Conservation (phyloP, 2,329 filamentous ascomycete genomes). For the Orbilia javanica region DNA sequence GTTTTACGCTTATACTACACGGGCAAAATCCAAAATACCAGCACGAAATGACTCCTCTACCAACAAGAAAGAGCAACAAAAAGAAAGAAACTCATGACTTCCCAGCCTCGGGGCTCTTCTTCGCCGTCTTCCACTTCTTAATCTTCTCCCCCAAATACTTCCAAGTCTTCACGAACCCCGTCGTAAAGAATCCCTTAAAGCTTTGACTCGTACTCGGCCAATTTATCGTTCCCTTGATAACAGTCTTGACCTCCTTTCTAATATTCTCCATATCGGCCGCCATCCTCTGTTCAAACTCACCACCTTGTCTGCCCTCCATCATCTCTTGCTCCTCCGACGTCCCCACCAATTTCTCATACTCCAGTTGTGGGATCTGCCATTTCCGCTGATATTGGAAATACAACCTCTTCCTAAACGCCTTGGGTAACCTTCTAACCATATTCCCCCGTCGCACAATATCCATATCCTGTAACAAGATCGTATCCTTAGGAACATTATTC, state of each 20-base stretch:
- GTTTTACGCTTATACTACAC: constrained; percentile 13
- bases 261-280: constrained; percentile 78
- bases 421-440: constrained; percentile 92
- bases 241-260: constrained; percentile 76
- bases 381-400: constrained; percentile 97
- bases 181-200: constrained; percentile 84
- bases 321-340: constrained; percentile 77
- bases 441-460: constrained; percentile 89
- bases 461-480: constrained; percentile 87
- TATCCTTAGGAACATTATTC: constrained; percentile 68
- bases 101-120: constrained; percentile 46
- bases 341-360: constrained; percentile 87
- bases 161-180: constrained; percentile 77
- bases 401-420: constrained; percentile 85
- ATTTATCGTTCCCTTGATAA: constrained; percentile 87
- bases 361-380: constrained; percentile 83
- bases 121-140: constrained; percentile 70
- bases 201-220: constrained; percentile 94
- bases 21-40: background rate
- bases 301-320: constrained; percentile 79
- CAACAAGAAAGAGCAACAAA: background rate
- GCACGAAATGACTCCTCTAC: constrained; percentile 18
- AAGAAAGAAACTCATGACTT: constrained; percentile 1
- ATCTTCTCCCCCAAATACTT: constrained; percentile 87
- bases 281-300: constrained; percentile 87